These are phyloP conservation scores for Fusarium hostae DNA, from an alignment of 2,329 filamentous ascomycete genomes.

Conservation along the genomic window DNA sequence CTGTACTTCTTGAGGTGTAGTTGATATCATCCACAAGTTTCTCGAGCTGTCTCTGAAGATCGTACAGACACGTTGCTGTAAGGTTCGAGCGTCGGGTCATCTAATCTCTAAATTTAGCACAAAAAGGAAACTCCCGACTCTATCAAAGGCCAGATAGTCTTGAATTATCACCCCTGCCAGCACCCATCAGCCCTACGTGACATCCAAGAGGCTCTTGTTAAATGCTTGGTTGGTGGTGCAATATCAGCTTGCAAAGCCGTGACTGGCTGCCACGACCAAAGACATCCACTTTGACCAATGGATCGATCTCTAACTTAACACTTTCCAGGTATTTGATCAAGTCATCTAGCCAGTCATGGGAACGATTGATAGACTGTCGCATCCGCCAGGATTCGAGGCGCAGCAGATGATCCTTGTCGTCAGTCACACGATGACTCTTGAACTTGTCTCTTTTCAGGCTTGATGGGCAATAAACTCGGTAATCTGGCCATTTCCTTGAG, in stretches of 20 bases:
- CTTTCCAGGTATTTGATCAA: background rate
- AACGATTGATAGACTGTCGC: background rate
- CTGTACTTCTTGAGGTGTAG: background rate
- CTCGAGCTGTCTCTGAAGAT: background rate
- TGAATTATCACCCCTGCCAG: background rate
- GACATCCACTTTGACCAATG: background rate
- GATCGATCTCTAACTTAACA: background rate
- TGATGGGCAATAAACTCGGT: accelerated
- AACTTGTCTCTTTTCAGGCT: background rate
- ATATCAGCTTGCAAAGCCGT: background rate
- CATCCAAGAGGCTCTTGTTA: background rate
- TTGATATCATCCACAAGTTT: background rate
- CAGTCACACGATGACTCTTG: background rate
- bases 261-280: background rate
- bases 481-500: background rate
- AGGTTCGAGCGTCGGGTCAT: background rate
- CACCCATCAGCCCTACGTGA: background rate
- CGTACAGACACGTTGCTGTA: background rate
- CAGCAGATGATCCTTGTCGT: background rate
- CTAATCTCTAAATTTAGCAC: background rate
- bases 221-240: background rate
- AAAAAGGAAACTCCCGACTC: background rate
- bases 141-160: background rate
- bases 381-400: background rate
- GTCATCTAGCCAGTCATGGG: background rate